Evolutionary conservation across 129 eudicot genomes (phyloP), one percentile per base, ranked within the genome.

Genomic region (Erigeron canadensis): DNA sequence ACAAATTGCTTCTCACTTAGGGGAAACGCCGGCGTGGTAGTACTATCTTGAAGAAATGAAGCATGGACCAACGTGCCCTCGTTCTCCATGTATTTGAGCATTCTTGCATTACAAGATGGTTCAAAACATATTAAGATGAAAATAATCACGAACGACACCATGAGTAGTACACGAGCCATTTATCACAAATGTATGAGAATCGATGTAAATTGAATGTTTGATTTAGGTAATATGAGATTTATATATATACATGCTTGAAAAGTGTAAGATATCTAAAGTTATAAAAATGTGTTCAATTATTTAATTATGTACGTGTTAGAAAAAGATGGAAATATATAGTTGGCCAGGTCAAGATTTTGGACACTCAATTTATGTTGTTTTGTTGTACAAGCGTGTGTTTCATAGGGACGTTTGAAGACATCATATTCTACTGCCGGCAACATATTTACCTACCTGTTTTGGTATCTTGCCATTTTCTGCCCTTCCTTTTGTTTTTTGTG

Each of bases 21-120:
- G 17, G 72, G 72, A 21, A 78, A 47, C 47, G 85, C 51, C 50
- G 60, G 45, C 38, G 76, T 15, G 67, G 65, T 41, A 28, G 67
- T 64, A 34, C 48, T 8, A 45, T 21, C 78, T 69, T 72, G 70
- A 22, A 51, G 67, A 72, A 67, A 62, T 18, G 66, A 60, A 73
- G 28, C 67, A 48, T 54, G 22, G 10, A 1, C 60, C 65, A 72
- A 67, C 67, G 37, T 67, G 6, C 19, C 80, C 43, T 40, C 66
- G 69, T 74, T 74, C 58, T 76, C 75, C 79, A 22, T 21, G 37
- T 23, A 57, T 69, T 70, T 13, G 66, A 81, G 47, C 71, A 51
- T 81, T 19, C 89, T 54, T 67, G 86, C 86, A 47, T 85, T 84
- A 34, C 72, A 47, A 41, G 40, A 45, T 18, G 75, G 60, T 40